Evolutionary conservation across 2,329 filamentous ascomycete species (phyloP), one percentile per base, ranked within the genome.

Genomic region (Exophiala mesophila): DNA sequence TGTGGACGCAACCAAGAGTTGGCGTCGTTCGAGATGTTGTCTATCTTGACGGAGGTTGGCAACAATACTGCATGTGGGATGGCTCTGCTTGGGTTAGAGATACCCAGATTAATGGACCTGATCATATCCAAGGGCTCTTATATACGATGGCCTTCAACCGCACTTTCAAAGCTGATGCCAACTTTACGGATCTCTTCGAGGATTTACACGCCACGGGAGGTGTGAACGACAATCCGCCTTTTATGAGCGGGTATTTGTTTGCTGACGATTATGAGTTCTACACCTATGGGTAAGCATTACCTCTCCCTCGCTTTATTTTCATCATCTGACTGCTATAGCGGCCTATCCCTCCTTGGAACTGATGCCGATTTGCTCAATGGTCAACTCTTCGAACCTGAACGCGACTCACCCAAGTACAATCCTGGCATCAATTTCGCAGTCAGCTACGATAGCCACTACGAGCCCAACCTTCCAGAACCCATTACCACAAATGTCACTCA

Each of bases 401-500:
- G 76, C 2, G 59, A 55, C 2, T 85, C 81, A 50, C 64, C 74
- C 45, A 61, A 60, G 2, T 76, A 73, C 47, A 60, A 69, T 0
- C 50, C 66, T 6, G 68, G 69, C 38, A 55, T 61, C 1, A 45
- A 54, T 5, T 78, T 73, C 57, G 45, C 48, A 1, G 54, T 64
- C 0, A 68, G 70, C 0, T 77, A 76, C 45, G 15, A 62, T 2
- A 50, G 60, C 4, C 55, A 55, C 1, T 50, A 59, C 0, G 63
- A 82, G 1, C 58, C 69, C 2, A 47, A 15, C 6, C n/a, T 60
- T 12, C 23, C 23, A 7, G 23, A 26, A 2, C 60, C 54, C 4
- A 57, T 82, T 4, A 83, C 74, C 13, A 69, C 75, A 31, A 84
- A 82, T 53, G 53, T 85, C n/a, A 75, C 80, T 0, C 78, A 74